Base-by-base conservation (phyloP, 1,139 yeast genomes). In the Candida pseudoviswanathii region DNA sequence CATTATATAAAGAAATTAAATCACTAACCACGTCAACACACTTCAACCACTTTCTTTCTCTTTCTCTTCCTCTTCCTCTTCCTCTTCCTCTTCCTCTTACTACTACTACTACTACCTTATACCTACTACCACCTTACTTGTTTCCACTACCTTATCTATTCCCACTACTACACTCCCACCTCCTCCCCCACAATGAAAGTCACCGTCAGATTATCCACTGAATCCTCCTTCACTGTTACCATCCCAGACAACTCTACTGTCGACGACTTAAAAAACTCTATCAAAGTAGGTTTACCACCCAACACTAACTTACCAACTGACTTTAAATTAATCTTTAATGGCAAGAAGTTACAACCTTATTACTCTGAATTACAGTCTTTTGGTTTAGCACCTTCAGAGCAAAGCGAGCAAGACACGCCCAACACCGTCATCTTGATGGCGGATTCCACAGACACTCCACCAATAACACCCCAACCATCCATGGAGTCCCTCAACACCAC, bases 171-270 rank as follows among this genome's bases (percentile, higher is more conserved):
- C 40, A 21, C 16, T 5, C 38, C 11, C 37, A n/a, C 37, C 7
- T 6, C 37, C 4, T 24, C 25, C n/a, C 3, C 3, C 44, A 43
- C 5, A 11, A 75, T 75, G 80, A 72, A 68, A 57, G 70, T 74
- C 45, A 73, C 73, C 32, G 65, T 75, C 57, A 68, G 78, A 66
- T 63, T 75, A 57, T 66, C 78, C 25, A 75, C 80, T 25, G 79
- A 75, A 51, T 55, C 62, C 8, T 68, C 77, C 7, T 71, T 66
- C 58, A 58, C 72, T 36, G 70, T 80, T 49, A 73, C 79, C 22
- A 65, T 80, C n/a, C 77, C 81, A 9, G 77, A 77, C 51, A 73
- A 75, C 59, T 67, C 80, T 44, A 77, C 82, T 1, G 81, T 78
- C 29, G 77, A 71, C 31, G 81, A 81, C 52, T 70, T 81, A 51